Evolutionary conservation across 371 early-diverging fungal species (phyloP).

Genomic region (Mortierella polycephala): DNA sequence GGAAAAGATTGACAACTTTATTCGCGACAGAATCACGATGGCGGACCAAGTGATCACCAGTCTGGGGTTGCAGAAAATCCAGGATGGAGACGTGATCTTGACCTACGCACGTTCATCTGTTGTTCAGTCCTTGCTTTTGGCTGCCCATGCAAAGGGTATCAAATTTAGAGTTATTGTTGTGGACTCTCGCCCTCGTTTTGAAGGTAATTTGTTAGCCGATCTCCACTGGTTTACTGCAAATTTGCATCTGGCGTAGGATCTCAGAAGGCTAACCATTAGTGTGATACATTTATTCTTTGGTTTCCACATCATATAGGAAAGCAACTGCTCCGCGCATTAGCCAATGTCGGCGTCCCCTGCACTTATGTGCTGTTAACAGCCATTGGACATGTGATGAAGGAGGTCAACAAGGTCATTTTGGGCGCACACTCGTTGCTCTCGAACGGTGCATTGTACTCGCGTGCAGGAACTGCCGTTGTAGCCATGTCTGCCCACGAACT

Average conservation of each 20-base stretch:
- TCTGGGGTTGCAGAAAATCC: slow-evolving; percentile 87
- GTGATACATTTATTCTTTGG: background rate
- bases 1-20: slow-evolving; percentile 86
- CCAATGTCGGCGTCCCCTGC: slow-evolving; percentile 78
- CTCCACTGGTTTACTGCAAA: no score
- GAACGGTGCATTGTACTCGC: slow-evolving; percentile 93
- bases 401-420: slow-evolving; percentile 92
- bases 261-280: background rate
- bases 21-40: slow-evolving; percentile 89
- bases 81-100: slow-evolving; percentile 94
- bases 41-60: slow-evolving; percentile 86
- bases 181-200: slow-evolving; percentile 91
- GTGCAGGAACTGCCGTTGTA: slow-evolving; percentile 93
- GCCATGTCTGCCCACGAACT: slow-evolving; percentile 90
- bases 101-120: slow-evolving; percentile 91
- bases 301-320: slow-evolving; percentile 61
- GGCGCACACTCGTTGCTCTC: slow-evolving; percentile 93
- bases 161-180: slow-evolving; percentile 93
- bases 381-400: slow-evolving; percentile 79
- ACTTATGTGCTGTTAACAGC: slow-evolving; percentile 77
- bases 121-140: slow-evolving; percentile 80
- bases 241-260: no score
- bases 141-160: slow-evolving; percentile 80
- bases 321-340: slow-evolving; percentile 71
- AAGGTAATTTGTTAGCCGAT: slow-evolving; percentile 64